Evolutionary conservation across 768 basidiomycete species (phyloP).

Genomic region (Boletus tomentosulus): DNA sequence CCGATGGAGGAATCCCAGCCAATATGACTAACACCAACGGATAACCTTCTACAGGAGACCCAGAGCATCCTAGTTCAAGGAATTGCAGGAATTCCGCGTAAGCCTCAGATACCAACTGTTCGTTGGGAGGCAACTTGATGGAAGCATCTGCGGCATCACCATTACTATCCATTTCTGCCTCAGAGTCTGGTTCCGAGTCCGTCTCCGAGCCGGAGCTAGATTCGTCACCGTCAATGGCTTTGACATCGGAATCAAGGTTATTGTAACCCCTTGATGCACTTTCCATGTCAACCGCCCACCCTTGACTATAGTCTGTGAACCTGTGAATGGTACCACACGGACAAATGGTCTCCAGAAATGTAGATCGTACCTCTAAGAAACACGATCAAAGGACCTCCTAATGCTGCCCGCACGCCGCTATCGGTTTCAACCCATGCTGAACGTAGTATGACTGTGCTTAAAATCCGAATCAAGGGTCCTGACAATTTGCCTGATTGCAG

Average conservation of each 20-base stretch:
- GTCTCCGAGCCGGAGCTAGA: constrained; percentile 32
- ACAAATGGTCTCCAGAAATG: not conserved
- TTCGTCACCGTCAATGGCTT: constrained; percentile 26
- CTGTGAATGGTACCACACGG: not conserved
- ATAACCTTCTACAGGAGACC: constrained; percentile 75
- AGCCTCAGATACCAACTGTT: constrained; percentile 34
- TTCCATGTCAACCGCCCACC: constrained; percentile 47
- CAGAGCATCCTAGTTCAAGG: constrained; percentile 74
- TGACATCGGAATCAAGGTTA: constrained; percentile 27
- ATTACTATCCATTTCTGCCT: constrained; percentile 25
- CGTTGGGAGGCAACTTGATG: not conserved
- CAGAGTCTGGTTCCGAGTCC: constrained; percentile 16
- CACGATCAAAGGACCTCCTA: constrained; percentile 68
- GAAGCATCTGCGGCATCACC: constrained; percentile 27
- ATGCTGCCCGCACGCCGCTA: constrained; percentile 53
- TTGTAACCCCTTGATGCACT: constrained; percentile 11
- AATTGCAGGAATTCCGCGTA: constrained; percentile 78
- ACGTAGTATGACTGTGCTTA: constrained; percentile 59
- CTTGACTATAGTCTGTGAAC: constrained; percentile 53
- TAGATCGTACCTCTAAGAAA: constrained; percentile 60
- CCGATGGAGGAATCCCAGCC: constrained; percentile 71
- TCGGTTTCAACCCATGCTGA: constrained; percentile 74
- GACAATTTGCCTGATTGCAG: constrained; percentile 21
- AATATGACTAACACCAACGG: constrained; percentile 76
- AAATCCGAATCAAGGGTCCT: constrained; percentile 36